Conservation (phyloP, 805 yeast genomes). For the Candida silvatica region DNA sequence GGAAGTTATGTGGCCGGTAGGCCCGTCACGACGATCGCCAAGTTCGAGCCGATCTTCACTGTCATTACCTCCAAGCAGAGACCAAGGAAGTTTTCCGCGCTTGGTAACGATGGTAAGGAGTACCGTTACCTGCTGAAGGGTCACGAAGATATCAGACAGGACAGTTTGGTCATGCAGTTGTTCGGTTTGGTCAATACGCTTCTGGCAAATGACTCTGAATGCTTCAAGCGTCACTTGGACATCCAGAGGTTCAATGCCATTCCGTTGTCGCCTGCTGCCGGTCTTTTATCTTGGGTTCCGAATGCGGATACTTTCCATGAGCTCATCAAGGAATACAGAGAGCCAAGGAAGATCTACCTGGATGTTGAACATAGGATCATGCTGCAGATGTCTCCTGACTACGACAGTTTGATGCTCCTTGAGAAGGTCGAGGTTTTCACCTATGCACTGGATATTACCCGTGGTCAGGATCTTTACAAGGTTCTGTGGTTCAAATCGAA, state of each 20-base stretch:
- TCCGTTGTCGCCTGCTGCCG: constrained; percentile 96
- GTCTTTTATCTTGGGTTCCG: constrained; percentile 94
- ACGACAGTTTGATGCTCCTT: constrained; percentile 77
- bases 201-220: constrained; percentile 83
- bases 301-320: constrained; percentile 96
- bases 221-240: constrained; percentile 91
- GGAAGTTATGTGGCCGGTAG: constrained; percentile 87
- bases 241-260: constrained; percentile 90
- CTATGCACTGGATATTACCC: constrained; percentile 87
- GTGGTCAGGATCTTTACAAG: constrained; percentile 93
- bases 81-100: constrained; percentile 74
- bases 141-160: constrained; percentile 97
- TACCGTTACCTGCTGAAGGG: constrained; percentile 83
- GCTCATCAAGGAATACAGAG: constrained; percentile 85
- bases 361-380: constrained; percentile 93
- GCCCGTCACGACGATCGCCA: constrained; percentile 61
- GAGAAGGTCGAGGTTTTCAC: constrained; percentile 97
- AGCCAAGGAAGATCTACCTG: constrained; percentile 76
- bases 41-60: constrained; percentile 74
- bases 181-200: constrained; percentile 93
- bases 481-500: constrained; percentile 95
- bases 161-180: constrained; percentile 93
- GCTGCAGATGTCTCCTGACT: constrained; percentile 97
- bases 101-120: constrained; percentile 88
- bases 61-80: constrained; percentile 94